Base-by-base conservation (phyloP, 805 yeast species). In the Sungouiella thailandica region DNA sequence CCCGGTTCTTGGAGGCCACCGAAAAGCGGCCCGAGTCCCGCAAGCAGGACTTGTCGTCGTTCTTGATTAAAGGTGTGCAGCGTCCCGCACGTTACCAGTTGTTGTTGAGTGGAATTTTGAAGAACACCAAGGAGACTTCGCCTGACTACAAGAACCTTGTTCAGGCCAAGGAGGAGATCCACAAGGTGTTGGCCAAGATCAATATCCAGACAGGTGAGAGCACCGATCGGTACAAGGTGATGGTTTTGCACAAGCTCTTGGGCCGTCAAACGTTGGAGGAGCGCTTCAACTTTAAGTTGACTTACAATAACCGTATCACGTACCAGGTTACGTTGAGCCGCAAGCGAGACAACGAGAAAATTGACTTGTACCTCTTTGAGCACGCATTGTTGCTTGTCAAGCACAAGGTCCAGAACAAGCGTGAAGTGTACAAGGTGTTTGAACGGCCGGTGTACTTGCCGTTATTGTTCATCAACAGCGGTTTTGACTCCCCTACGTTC, bases 71-170 rank as follows among this genome's bases (percentile, higher is more conserved):
- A 52, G 97, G 97, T 32, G 89, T 95, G 2, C 88, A 96, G 11
- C 76, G 98, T 55, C 88, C 96, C 20, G 97, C 97, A 7, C 71
- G 97, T 46, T 93, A 93, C 60, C 96, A 95, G 44, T 64, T 93
- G 31, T 68, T 93, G 37, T 68, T 90, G 15, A 80, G 76, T 37
- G 93, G 90, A 30, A 84, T 93, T 23, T 67, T 86, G 44, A 90
- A 93, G 55, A 76, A 78, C 43, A 88, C 97, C 0, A 75, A 72
- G 34, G 80, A 81, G n/a, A 83, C 78, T 17, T 72, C 79, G 6
- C 79, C 85, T 1, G 96, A 89, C 46, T 74, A 72, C 49, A 75
- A 73, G 34, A 75, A 80, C 45, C 65, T 93, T 37, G 68, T 74
- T 16, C 78, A 77, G 42, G 94, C 95, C 1, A 75, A 83, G 44